Percentiles rank a stretch among this genome's conserved stretches.
phyloP scores from a whole-genome alignment of 495 filamentous ascomycete species.

The Bryoglossum gracile region DNA sequence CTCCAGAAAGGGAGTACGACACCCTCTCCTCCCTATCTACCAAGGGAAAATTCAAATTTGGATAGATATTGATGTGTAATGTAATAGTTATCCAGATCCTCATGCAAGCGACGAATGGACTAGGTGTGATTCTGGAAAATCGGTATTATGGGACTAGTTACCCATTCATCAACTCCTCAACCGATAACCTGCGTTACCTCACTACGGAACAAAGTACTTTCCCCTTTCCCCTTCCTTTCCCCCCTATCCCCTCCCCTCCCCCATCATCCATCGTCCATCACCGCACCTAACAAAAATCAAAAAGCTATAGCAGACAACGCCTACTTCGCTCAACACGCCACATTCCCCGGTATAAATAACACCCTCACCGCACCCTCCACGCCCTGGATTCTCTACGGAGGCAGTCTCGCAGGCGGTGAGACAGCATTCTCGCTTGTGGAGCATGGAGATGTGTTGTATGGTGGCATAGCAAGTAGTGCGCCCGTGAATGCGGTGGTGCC shows the following conservation, averaged over 20 bases:
- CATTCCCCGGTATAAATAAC: conserved; percentile 31
- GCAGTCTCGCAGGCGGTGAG: conserved; percentile 37
- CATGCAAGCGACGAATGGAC: conserved; percentile 39
- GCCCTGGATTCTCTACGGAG: conserved; percentile 40
- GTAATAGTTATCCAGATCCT: conserved; percentile 37
- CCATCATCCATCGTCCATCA: too few relatives aligned
- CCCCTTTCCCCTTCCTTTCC: too few relatives aligned
- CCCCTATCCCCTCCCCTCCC: too few relatives aligned
- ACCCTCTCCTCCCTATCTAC: neutral
- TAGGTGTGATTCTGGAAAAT: conserved; percentile 42
- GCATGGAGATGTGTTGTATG: conserved; percentile 36
- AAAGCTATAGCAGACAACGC: conserved; percentile 38
- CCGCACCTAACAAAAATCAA: too few relatives aligned
- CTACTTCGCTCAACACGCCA: conserved; percentile 38
- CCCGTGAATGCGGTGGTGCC: conserved; percentile 30
- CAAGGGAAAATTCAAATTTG: neutral
- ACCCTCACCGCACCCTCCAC: conserved; percentile 32
- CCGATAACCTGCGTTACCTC: conserved; percentile 36
- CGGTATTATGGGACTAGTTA: conserved; percentile 39
- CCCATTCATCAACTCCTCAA: conserved; percentile 34
- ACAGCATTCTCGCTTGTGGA: conserved; percentile 36
- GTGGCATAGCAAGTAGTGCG: conserved; percentile 38
- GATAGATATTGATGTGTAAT: conserved; percentile 18
- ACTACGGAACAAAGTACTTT: conserved; percentile 36
- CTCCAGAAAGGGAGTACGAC: conserved; percentile 17